These are phyloP conservation scores for Raphanus raphanistrum DNA, from an alignment of 345 rosid species.

Conservation along the genomic window DNA sequence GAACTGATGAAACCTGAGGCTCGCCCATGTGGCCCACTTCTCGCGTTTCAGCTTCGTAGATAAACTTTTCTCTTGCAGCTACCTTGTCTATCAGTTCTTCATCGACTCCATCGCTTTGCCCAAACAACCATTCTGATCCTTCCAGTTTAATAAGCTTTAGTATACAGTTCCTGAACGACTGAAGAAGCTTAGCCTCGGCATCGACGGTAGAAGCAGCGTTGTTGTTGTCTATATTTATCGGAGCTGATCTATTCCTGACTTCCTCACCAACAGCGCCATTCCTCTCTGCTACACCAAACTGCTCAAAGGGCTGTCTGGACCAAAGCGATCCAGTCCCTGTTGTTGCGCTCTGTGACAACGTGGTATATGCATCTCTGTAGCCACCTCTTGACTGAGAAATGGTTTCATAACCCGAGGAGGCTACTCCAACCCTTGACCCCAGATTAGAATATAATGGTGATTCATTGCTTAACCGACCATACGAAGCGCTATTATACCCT, in stretches of 20 bases:
- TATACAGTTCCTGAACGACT: conserved; percentile 72
- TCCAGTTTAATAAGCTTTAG: conserved; percentile 77
- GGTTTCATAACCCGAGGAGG: conserved; percentile 50
- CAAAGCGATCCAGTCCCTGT: conserved; percentile 74
- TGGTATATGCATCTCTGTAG: conserved; percentile 48
- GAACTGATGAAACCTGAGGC: conserved; percentile 65
- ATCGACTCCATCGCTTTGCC: conserved; percentile 81
- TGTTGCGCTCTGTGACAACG: conserved; percentile 43
- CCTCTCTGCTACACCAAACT: conserved; percentile 83
- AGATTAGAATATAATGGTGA: conserved; percentile 51
- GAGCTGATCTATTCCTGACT: conserved; percentile 47
- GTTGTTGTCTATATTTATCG: conserved; percentile 46
- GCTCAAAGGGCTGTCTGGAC: conserved; percentile 96
- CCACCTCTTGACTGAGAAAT: conserved; percentile 49
- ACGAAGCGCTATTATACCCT: conserved; percentile 49
- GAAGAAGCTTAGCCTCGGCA: conserved; percentile 80
- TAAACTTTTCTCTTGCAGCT: conserved; percentile 81
- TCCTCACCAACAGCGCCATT: conserved; percentile 51
- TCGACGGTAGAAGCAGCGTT: conserved; percentile 47
- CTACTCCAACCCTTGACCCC: conserved; percentile 52
- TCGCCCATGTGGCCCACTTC: conserved; percentile 58
- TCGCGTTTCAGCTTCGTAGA: conserved; percentile 72
- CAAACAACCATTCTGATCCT: conserved; percentile 95
- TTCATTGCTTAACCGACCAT: conserved; percentile 52
- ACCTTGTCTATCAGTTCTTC: conserved; percentile 89